A percentile compares a stretch with the other conserved stretches of the same genome.
Evolutionary conservation across 441 rosid species (phyloP).

Genomic region (Aquilaria agallochum): DNA sequence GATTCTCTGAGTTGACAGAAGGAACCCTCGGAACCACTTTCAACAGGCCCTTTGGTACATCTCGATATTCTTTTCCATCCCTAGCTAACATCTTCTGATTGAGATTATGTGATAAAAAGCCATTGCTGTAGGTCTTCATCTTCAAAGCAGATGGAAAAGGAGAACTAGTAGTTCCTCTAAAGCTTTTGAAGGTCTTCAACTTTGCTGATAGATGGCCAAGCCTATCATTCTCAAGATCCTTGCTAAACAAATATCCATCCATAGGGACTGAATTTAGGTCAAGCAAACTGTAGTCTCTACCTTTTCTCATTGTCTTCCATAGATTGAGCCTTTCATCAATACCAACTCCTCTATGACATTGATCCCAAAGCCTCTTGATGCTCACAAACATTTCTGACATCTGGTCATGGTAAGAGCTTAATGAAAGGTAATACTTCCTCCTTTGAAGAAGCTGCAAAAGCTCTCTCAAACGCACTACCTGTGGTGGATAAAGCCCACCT

Average conservation of each 20-base stretch:
- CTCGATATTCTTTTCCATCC: constrained; percentile 23
- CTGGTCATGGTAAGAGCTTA: constrained; percentile 49
- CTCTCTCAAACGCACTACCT: constrained; percentile 39
- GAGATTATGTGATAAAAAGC: constrained; percentile 19
- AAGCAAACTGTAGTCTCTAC: constrained; percentile 28
- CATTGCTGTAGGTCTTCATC: constrained; percentile 26
- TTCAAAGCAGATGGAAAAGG: constrained; percentile 20
- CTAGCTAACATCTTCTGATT: constrained; percentile 20
- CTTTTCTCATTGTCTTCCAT: constrained; percentile 46
- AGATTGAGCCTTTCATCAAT: constrained; percentile 34
- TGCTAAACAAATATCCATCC: constrained; percentile 27
- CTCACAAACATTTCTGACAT: constrained; percentile 36
- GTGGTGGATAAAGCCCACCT: constrained; percentile 56
- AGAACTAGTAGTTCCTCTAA: constrained; percentile 19
- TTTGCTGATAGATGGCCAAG: constrained; percentile 21
- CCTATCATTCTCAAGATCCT: constrained; percentile 27
- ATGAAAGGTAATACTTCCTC: constrained; percentile 40
- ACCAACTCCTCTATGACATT: constrained; percentile 24
- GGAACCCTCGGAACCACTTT: constrained; percentile 46
- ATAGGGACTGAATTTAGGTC: constrained; percentile 58
- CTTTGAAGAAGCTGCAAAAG: constrained; percentile 34
- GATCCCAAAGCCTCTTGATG: constrained; percentile 46
- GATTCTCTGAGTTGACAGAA: constrained; percentile 24
- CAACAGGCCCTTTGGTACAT: constrained; percentile 53
- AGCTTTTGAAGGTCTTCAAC: constrained; percentile 23